Conservation (phyloP, 176 grass and related monocot species). For the Melocanna baccifera region DNA sequence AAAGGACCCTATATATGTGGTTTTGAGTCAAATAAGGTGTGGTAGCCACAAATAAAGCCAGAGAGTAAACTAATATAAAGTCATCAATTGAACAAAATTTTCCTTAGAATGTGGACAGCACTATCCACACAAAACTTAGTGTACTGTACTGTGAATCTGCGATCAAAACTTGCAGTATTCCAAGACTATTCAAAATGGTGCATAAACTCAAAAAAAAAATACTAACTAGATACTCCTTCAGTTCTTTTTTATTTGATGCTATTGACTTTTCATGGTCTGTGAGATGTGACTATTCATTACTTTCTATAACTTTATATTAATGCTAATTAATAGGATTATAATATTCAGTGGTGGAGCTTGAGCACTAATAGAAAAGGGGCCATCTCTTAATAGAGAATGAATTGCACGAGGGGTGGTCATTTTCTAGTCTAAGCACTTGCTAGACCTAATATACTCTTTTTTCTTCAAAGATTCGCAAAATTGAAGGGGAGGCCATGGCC, state of each 20-base stretch:
- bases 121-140: not conserved
- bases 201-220: slow-evolving; percentile 8
- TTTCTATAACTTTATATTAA: not conserved
- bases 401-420: no score
- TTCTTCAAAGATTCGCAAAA: no score
- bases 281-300: not conserved
- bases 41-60: not conserved
- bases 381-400: no score
- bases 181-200: not conserved
- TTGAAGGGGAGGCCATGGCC: no score
- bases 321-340: not conserved
- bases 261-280: not conserved
- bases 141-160: not conserved
- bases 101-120: not conserved
- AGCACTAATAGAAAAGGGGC: no score
- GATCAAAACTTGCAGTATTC: not conserved
- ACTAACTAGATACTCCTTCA: not conserved
- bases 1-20: not conserved
- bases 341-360: not conserved
- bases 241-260: not conserved
- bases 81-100: not conserved
- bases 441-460: no score
- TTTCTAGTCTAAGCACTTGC: no score
- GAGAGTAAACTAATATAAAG: not conserved
- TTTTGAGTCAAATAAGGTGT: slow-evolving; percentile 9